A percentile compares a stretch with the other conserved stretches of the same genome.
Evolutionary conservation across 139 green algal species (phyloP).

Genomic region (Ettlia oleoabundans): DNA sequence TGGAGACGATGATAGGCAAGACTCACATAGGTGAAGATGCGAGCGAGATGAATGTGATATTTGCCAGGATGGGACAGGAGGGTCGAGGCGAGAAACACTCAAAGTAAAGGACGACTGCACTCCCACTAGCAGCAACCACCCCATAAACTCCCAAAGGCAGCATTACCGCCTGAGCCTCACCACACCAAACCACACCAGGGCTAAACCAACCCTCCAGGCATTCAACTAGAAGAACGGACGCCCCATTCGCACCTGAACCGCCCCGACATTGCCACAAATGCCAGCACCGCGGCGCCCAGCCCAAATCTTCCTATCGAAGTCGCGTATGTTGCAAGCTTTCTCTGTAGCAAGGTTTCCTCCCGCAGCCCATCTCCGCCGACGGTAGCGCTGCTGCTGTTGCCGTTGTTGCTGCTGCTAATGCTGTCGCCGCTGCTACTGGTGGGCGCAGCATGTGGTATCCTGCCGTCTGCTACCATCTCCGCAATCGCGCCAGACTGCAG

Average conservation of each 20-base stretch:
- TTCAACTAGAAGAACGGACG: no score
- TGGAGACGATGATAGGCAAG: neutral
- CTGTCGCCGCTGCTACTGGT: no score
- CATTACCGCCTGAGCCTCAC: no score
- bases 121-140: no score
- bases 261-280: constrained; percentile 35
- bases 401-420: neutral
- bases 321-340: constrained; percentile 80
- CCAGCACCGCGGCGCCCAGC: constrained; percentile 60
- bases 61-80: no score
- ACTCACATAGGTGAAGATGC: neutral
- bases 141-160: no score
- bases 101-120: no score
- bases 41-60: no score
- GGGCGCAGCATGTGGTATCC: no score
- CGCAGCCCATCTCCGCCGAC: constrained; percentile 2
- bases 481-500: constrained; percentile 42
- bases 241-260: constrained; percentile 51
- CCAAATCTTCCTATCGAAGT: constrained; percentile 76
- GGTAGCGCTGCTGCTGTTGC: neutral
- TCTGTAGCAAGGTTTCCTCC: constrained; percentile 74
- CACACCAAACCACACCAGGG: no score
- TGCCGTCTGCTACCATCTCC: constrained; percentile 31
- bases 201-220: no score
- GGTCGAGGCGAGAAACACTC: no score